A percentile compares a stretch with the other conserved stretches of the same genome.
Evolutionary conservation across 345 rosid genomes (phyloP).

Genomic region (Citrus sp.): DNA sequence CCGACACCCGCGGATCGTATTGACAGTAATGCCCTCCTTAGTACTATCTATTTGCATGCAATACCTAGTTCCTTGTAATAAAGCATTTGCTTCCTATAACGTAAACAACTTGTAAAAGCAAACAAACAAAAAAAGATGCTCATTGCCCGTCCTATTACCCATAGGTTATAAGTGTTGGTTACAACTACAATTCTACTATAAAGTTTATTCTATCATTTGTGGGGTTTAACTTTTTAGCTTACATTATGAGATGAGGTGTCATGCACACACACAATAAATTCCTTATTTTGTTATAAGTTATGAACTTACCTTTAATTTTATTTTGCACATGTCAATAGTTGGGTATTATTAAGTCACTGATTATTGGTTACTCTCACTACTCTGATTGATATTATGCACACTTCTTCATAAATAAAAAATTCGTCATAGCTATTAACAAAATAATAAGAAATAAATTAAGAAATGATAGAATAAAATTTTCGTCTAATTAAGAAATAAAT

Average conservation of each 20-base stretch:
- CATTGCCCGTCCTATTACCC: slow-evolving; percentile 13
- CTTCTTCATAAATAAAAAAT: too few relatives aligned
- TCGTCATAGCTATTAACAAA: too few relatives aligned
- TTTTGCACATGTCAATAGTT: background rate
- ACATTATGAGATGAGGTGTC: slow-evolving; percentile 1
- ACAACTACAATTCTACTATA: slow-evolving; percentile 1
- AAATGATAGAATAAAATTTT: too few relatives aligned
- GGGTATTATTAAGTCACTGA: too few relatives aligned
- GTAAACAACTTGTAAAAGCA: slow-evolving; percentile 9
- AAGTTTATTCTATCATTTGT: slow-evolving; percentile 10
- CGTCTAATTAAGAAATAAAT: too few relatives aligned
- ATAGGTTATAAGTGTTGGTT: background rate
- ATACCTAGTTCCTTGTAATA: background rate
- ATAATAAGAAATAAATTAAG: too few relatives aligned
- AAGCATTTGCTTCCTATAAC: background rate
- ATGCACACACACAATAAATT: background rate
- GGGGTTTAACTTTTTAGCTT: slow-evolving; percentile 1
- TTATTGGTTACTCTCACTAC: too few relatives aligned
- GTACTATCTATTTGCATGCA: background rate
- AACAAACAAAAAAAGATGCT: slow-evolving; percentile 10
- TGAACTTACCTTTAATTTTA: too few relatives aligned
- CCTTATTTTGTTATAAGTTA: too few relatives aligned
- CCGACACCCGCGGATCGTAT: background rate
- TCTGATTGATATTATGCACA: too few relatives aligned
- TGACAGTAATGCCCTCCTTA: slow-evolving; percentile 9